A percentile compares a stretch with the other conserved stretches of the same genome.
Conservation (phyloP, 352 stramenopile genomes). For the Poterioochromonas sp. region DNA sequence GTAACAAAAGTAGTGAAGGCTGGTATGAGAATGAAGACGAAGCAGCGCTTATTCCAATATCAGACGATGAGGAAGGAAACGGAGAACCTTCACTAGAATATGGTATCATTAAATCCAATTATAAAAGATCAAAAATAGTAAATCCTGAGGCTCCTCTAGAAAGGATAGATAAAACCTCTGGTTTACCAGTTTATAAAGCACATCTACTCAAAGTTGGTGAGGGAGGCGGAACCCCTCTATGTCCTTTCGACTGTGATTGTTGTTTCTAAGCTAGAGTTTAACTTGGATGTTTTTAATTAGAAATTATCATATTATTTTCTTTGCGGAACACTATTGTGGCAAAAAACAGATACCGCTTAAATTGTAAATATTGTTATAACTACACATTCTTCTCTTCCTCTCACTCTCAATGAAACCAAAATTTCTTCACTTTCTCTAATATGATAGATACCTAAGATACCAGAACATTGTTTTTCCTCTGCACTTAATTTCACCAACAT, state of each 20-base stretch:
- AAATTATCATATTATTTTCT: too few species aligned
- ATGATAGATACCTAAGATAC: too few species aligned
- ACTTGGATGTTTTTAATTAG: too few species aligned
- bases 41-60: neutral
- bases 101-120: neutral
- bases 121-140: neutral
- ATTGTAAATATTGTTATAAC: too few species aligned
- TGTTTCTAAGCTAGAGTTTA: conserved; percentile 32
- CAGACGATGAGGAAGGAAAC: neutral
- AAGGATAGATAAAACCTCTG: neutral
- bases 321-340: too few species aligned
- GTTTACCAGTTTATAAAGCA: conserved; percentile 31
- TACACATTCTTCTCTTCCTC: too few species aligned
- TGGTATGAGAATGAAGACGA: neutral
- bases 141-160: conserved; percentile 22
- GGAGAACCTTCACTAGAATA: neutral
- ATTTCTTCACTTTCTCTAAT: too few species aligned
- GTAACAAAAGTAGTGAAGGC: neutral
- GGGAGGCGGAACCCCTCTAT: conserved; percentile 26
- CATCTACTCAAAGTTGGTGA: conserved; percentile 22
- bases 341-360: too few species aligned
- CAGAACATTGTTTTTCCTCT: too few species aligned
- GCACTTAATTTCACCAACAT: too few species aligned
- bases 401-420: too few species aligned
- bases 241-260: conserved; percentile 37